phyloP scores from a whole-genome alignment of 1,284 basidiomycete genomes.

The Cerioporus squamosus region DNA sequence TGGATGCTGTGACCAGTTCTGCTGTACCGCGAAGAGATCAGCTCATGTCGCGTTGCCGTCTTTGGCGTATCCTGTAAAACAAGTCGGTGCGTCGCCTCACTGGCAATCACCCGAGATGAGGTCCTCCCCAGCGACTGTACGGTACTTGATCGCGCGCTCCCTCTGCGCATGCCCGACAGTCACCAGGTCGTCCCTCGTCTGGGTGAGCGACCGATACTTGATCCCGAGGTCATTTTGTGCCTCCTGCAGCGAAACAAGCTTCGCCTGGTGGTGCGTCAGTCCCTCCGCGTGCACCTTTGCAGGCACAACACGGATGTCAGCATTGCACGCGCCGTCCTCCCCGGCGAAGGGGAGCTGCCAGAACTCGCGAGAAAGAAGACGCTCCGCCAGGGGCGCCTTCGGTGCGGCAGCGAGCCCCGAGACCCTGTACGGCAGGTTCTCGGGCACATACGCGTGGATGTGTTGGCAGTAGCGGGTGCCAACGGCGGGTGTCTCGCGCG shows the following conservation, averaged over 20 bases:
- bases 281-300: slow-evolving; percentile 17
- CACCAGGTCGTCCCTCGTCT: slow-evolving; percentile 10
- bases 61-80: background rate
- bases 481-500: slow-evolving; percentile 9
- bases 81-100: background rate
- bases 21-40: background rate
- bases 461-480: slow-evolving; percentile 19
- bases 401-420: slow-evolving; percentile 14
- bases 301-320: slow-evolving; percentile 9
- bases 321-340: background rate
- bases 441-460: slow-evolving; percentile 16
- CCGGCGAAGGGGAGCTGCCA: background rate
- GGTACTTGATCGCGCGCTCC: slow-evolving; percentile 12
- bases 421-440: slow-evolving; percentile 16
- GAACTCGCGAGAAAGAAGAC: slow-evolving; percentile 15
- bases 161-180: slow-evolving; percentile 5
- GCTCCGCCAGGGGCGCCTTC: slow-evolving; percentile 12
- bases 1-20: too few relatives aligned
- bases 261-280: slow-evolving; percentile 16
- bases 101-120: background rate
- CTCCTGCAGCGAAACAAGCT: slow-evolving; percentile 10
- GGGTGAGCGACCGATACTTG: slow-evolving; percentile 18
- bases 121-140: background rate
- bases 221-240: slow-evolving; percentile 18
- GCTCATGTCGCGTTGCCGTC: background rate